These are phyloP conservation scores for Rehmannia glutinosa DNA, from an alignment of 257 asterid species.

Conservation along the genomic window DNA sequence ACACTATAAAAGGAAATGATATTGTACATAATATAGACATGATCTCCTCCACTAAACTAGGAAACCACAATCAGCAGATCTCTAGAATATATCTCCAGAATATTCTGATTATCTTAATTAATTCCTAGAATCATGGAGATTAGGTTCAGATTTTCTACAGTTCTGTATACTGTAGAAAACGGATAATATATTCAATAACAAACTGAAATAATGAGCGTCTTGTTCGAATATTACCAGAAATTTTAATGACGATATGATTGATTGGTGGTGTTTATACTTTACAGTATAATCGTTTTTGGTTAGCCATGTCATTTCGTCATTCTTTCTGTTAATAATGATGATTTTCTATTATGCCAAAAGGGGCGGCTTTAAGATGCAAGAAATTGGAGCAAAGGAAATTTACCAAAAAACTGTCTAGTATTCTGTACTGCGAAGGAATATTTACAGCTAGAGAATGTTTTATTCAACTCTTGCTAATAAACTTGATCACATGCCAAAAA, in stretches of 20 bases:
- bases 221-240: neutral
- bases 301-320: conserved; percentile 1
- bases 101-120: too few species aligned
- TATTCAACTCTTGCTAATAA: too few species aligned
- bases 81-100: too few species aligned
- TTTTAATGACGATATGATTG: neutral
- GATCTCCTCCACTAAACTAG: too few species aligned
- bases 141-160: too few species aligned
- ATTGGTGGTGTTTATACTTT: neutral
- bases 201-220: neutral
- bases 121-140: too few species aligned
- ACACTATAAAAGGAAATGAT: too few species aligned
- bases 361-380: neutral
- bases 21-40: too few species aligned
- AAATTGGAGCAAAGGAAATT: neutral
- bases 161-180: neutral
- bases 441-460: neutral
- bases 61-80: too few species aligned
- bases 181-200: neutral
- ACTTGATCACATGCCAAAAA: too few species aligned
- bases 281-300: neutral
- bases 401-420: neutral
- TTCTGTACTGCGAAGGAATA: neutral
- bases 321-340: neutral
- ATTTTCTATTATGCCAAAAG: neutral